Percentiles rank a stretch among this genome's conserved stretches.
Evolutionary conservation across 228 moss, liverwort and hornwort genomes (phyloP).

Genomic region (Sphagnum fallax): DNA sequence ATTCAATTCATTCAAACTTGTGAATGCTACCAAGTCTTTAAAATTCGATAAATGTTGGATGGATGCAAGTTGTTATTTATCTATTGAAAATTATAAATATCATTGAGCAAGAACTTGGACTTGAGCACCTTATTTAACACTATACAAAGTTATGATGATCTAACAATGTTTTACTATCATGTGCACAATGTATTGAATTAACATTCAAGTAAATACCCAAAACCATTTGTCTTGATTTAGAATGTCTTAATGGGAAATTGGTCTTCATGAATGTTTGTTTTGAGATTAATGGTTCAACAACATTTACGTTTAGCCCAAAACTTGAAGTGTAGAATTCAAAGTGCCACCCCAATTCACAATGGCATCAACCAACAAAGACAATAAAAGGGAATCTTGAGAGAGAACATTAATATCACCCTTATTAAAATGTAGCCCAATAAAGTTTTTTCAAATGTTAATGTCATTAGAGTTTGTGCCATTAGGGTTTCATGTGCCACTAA

Average conservation of each 20-base stretch:
- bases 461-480: no score
- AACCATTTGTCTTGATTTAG: background rate
- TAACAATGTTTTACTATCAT: slow-evolving; percentile 60
- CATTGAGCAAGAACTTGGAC: slow-evolving; percentile 60
- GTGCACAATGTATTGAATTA: slow-evolving; percentile 52
- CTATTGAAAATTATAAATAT: slow-evolving; percentile 60
- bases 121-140: slow-evolving; percentile 49
- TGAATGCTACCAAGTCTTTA: background rate
- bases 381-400: no score
- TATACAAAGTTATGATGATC: slow-evolving; percentile 63
- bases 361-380: background rate
- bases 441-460: background rate
- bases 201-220: slow-evolving; percentile 28
- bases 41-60: background rate
- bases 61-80: slow-evolving; percentile 41
- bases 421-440: background rate
- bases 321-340: background rate
- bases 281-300: background rate
- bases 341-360: no score
- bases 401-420: background rate
- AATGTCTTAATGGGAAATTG: no score
- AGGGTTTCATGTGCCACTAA: no score
- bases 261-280: background rate
- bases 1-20: background rate
- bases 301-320: slow-evolving; percentile 9